Conservation (phyloP, 2,329 filamentous ascomycete genomes). For the Colletotrichum horii region DNA sequence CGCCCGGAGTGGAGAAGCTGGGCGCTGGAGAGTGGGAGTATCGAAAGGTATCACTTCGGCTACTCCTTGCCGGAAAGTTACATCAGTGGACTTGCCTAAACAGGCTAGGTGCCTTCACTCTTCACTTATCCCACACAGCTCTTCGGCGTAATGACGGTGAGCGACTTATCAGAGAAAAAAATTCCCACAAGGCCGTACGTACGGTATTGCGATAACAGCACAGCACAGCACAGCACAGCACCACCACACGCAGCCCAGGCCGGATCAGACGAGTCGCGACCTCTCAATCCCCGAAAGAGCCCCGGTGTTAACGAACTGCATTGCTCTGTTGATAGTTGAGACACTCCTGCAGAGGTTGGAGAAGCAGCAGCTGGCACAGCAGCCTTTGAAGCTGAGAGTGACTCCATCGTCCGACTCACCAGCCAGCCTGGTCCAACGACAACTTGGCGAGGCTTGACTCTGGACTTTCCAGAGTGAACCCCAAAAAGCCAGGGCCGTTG, state of each 20-base stretch:
- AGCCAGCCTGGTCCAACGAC: neutral
- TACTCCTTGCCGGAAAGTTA: neutral
- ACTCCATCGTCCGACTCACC: neutral
- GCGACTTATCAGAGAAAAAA: constrained; percentile 9
- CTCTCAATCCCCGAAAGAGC: neutral
- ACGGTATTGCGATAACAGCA: constrained; percentile 7
- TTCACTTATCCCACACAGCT: neutral
- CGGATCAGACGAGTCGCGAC: neutral
- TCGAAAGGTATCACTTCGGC: neutral
- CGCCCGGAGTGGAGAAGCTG: neutral
- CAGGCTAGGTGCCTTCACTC: neutral
- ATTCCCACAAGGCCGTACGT: neutral
- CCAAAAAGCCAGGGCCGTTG: neutral
- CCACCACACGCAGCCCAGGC: neutral
- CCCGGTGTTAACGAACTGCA: neutral
- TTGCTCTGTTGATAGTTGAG: neutral
- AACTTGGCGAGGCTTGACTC: neutral
- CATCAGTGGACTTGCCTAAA: neutral
- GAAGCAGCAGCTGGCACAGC: neutral
- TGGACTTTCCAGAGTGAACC: neutral
- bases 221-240: neutral
- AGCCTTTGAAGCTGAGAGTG: neutral
- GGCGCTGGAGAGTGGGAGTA: neutral
- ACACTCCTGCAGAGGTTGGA: neutral
- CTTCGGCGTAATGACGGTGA: neutral